Evolutionary conservation across 345 rosid species (phyloP).

Genomic region (Linum usitatissimum): DNA sequence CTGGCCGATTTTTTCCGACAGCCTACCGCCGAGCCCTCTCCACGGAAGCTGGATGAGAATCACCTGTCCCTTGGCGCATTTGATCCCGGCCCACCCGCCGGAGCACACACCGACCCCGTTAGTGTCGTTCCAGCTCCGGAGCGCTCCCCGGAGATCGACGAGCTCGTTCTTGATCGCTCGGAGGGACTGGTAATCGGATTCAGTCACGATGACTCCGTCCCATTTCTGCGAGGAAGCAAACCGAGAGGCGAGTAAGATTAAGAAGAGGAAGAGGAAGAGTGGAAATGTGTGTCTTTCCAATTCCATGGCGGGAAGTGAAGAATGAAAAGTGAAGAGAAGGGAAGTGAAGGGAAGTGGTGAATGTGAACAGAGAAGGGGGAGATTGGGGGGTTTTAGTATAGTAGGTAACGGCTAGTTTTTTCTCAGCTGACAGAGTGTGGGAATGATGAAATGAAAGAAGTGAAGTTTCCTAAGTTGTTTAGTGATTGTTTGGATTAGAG

Average conservation of each 20-base stretch:
- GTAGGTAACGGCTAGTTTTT: not conserved
- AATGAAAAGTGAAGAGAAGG: not conserved
- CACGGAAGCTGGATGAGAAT: constrained; percentile 24
- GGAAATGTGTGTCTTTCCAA: not conserved
- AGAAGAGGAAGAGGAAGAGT: not conserved
- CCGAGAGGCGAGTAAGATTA: too few relatives aligned
- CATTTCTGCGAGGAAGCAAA: constrained; percentile 14
- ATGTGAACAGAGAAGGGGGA: not conserved
- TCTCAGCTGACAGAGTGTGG: too few relatives aligned
- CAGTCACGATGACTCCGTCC: constrained; percentile 22
- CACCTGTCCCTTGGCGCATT: constrained; percentile 23
- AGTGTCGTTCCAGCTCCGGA: constrained; percentile 19
- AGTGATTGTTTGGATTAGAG: too few relatives aligned
- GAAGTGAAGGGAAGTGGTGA: not conserved
- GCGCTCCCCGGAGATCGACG: constrained; percentile 13
- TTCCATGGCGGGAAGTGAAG: not conserved
- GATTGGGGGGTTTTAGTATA: not conserved
- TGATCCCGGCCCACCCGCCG: constrained; percentile 23
- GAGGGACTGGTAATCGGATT: constrained; percentile 17
- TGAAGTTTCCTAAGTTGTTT: too few relatives aligned
- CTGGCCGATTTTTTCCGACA: constrained; percentile 23
- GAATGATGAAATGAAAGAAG: too few relatives aligned
- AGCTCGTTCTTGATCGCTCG: constrained; percentile 22
- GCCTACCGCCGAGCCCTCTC: constrained; percentile 17
- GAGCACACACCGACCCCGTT: constrained; percentile 17